Percentiles rank a stretch among this genome's conserved stretches.
These are phyloP conservation scores for Eremothecium cymbalariae DNA, from an alignment of 1,139 yeast genomes.

Conservation along the genomic window DNA sequence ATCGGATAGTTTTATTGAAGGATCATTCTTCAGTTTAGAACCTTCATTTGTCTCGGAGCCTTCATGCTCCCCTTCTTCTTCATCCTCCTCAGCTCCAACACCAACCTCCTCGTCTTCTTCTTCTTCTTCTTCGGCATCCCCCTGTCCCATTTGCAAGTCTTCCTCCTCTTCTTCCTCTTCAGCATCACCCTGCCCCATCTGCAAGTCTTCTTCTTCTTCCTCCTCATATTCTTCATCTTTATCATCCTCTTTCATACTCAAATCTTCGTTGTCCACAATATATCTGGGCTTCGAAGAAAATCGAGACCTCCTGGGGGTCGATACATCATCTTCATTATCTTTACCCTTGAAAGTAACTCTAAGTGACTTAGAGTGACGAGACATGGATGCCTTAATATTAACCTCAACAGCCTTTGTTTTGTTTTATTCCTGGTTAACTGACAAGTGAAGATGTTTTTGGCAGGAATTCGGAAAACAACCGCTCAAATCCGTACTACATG, in stretches of 20 bases:
- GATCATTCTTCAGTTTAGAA: too few species aligned
- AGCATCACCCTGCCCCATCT: constrained; percentile 19
- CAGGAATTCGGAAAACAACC: too few species aligned
- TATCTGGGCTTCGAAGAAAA: constrained; percentile 23
- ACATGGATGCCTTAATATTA: too few species aligned
- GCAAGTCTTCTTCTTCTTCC: constrained; percentile 16
- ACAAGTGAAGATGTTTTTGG: too few species aligned
- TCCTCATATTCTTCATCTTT: constrained; percentile 24
- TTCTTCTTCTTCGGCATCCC: constrained; percentile 16
- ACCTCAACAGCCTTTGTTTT: too few species aligned
- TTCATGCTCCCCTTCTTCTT: constrained; percentile 16
- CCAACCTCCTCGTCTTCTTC: constrained; percentile 16
- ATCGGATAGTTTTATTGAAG: neutral
- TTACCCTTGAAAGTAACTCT: constrained; percentile 3
- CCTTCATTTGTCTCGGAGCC: constrained; percentile 3
- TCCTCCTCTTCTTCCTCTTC: constrained; percentile 22
- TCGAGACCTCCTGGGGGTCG: constrained; percentile 14
- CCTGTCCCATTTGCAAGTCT: constrained; percentile 23
- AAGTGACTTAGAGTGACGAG: neutral
- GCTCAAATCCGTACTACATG: too few species aligned
- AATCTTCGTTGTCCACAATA: constrained; percentile 24
- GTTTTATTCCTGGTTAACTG: too few species aligned
- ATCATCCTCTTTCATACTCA: constrained; percentile 24
- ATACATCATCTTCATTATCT: constrained; percentile 3
- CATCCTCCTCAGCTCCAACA: constrained; percentile 17